Base-by-base conservation (phyloP, 2,329 filamentous ascomycete genomes). In the Trichophyton equinum region DNA sequence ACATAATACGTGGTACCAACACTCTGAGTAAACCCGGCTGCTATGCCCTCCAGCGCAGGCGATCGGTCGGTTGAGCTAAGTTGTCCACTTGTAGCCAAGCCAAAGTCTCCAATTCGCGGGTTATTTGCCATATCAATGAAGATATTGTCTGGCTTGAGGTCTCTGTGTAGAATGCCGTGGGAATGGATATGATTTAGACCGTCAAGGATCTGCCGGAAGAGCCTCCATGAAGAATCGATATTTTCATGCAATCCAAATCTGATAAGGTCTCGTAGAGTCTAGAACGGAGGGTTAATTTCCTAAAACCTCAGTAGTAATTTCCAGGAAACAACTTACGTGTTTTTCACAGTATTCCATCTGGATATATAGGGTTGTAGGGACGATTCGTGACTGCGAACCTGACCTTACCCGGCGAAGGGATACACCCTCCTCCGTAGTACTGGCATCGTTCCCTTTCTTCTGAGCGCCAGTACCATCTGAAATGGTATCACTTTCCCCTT, bases 301-400 rank as follows among this genome's bases (percentile, higher is more conserved):
- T 13, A 13, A 36, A 63, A 65, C 67, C 62, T 58, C 6, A 9
- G 59, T 61, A 63, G 60, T 33, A 57, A 27, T 27, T 5, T 4
- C 9, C 33, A 9, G 5, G 11, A 0, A 15, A 1, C 2, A 6
- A 36, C 81, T 72, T 76, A 87, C 85, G 66, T 88, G 84, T 70
- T 92, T 94, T 71, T 97, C 92, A 69, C 94, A 99, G 67, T 96
- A 95, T 71, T 99, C 94, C 94, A 99, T 99, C 63, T 95, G 94
- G 61, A 99, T 97, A 71, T 96, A 99, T 47, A 99, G 80, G 5
- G 91, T 86, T 0, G 87, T 91, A 59, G 82, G 83, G 63, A 82
- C 81, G 3, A 82, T 78, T 60, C 81, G 78, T 20, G 77, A 75
- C 60, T 75, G 73, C 13, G 79, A 79, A 59, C 76, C 76, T 18